These are phyloP conservation scores for Trametes versicolor DNA, from an alignment of 1,284 basidiomycete genomes.

Conservation along the genomic window DNA sequence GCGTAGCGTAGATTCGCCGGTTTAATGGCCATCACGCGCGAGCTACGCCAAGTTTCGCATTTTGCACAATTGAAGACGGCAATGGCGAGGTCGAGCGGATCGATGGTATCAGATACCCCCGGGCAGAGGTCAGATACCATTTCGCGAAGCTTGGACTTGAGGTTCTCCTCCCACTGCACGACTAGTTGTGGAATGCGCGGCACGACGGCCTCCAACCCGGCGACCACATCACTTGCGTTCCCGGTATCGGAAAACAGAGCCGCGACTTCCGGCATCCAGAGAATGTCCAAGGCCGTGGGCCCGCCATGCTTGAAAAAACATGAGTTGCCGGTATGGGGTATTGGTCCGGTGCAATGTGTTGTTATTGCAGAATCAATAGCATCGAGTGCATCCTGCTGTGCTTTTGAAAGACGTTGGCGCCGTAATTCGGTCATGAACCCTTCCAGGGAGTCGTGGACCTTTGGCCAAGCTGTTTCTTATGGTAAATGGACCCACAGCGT, in stretches of 20 bases:
- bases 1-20: not conserved
- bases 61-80: not conserved
- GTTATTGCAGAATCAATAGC: not conserved
- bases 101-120: not conserved
- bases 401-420: not conserved
- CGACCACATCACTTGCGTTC: no score
- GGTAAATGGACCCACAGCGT: not conserved
- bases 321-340: no score
- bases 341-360: no score
- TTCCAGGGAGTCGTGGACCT: not conserved
- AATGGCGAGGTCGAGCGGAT: not conserved
- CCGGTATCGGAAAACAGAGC: not conserved
- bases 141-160: not conserved
- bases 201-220: no score
- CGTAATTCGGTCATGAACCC: not conserved
- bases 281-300: not conserved
- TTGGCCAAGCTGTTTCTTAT: not conserved
- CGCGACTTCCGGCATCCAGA: not conserved
- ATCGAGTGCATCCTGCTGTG: not conserved
- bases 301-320: no score
- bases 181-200: not conserved
- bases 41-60: not conserved
- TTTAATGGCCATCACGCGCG: not conserved
- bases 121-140: not conserved
- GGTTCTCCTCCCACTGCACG: not conserved